phyloP scores from a whole-genome alignment of 108 stramenopile species.

The Schizochytrium sp. region DNA sequence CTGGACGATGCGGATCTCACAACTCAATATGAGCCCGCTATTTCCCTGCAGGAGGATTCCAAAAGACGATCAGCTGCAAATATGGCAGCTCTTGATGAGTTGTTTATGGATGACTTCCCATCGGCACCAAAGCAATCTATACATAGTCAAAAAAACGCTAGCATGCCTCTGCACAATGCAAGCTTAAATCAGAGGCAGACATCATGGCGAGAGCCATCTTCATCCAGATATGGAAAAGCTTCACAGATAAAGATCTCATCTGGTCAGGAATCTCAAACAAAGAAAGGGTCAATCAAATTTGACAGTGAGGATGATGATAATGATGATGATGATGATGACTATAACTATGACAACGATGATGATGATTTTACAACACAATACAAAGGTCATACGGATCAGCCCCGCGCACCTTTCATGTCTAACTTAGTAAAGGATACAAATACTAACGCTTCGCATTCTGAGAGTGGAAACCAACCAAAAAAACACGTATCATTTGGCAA shows the following conservation, averaged over 20 bases:
- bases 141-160: too few relatives aligned
- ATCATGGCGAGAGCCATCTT: too few relatives aligned
- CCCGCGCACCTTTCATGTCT: too few relatives aligned
- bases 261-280: background rate
- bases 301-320: background rate
- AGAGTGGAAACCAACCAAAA: too few relatives aligned
- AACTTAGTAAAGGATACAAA: too few relatives aligned
- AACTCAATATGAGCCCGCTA: background rate
- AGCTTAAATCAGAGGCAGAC: too few relatives aligned
- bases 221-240: too few relatives aligned
- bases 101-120: background rate
- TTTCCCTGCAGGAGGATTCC: background rate
- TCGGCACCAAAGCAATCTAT: background rate
- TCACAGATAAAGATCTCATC: too few relatives aligned
- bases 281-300: background rate
- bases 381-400: too few relatives aligned
- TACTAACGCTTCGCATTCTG: too few relatives aligned
- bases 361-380: too few relatives aligned
- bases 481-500: too few relatives aligned
- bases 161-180: background rate
- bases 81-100: conserved; percentile 38
- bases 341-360: background rate
- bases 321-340: background rate
- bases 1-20: background rate
- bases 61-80: conserved; percentile 3